Conservation (phyloP, 148 eudicot species). For the Rhododendron griersonianum region DNA sequence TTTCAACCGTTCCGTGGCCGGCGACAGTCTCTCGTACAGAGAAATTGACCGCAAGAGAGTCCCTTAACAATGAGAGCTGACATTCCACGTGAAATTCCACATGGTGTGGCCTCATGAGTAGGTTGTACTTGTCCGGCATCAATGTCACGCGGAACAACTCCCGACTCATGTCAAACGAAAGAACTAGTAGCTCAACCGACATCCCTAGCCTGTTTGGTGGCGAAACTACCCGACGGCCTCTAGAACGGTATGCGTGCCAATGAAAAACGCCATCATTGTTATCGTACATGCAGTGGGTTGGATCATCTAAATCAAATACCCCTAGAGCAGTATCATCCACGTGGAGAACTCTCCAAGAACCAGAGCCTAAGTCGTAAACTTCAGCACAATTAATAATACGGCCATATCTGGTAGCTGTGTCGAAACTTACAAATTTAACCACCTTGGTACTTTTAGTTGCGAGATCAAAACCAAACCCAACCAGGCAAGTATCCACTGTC, state of each 20-base stretch:
- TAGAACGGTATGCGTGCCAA: background rate
- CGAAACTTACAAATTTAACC: background rate
- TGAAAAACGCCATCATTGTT: background rate
- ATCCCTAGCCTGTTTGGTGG: no score
- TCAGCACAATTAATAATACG: background rate
- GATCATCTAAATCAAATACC: background rate
- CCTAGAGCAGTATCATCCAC: background rate
- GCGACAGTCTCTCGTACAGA: background rate
- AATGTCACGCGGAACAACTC: background rate
- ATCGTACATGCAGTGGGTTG: background rate
- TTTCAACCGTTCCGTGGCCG: background rate
- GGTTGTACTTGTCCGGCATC: background rate
- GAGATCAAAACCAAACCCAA: background rate
- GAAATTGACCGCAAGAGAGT: background rate
- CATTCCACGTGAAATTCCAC: background rate
- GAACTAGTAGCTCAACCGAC: background rate
- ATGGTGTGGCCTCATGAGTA: no score
- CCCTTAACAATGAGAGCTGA: background rate
- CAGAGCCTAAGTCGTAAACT: background rate
- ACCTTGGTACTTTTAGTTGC: background rate
- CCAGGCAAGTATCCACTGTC: background rate
- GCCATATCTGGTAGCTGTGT: background rate
- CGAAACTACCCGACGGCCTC: no score
- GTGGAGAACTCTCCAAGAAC: background rate
- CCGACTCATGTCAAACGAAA: background rate